These are phyloP conservation scores for Penicillium sp. DNA, from an alignment of 2,329 filamentous ascomycete genomes.

Conservation along the genomic window DNA sequence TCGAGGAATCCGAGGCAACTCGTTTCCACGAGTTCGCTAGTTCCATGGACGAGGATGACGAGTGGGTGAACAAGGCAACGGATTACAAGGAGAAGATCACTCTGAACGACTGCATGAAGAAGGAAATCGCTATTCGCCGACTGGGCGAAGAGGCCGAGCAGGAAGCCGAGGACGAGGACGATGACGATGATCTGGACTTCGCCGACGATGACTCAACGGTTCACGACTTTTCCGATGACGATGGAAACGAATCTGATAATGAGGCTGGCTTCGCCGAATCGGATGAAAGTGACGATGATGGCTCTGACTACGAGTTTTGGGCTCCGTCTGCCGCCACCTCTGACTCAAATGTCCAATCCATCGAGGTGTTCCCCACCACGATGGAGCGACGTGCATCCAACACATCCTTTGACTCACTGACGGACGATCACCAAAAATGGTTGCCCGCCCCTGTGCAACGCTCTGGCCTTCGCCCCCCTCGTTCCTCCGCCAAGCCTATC, in stretches of 20 bases:
- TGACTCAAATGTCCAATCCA: conserved; percentile 58
- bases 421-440: conserved; percentile 36
- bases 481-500: conserved; percentile 38
- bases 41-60: conserved; percentile 78
- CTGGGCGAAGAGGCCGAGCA: conserved; percentile 89
- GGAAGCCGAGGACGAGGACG: conserved; percentile 79
- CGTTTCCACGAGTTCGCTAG: conserved; percentile 90
- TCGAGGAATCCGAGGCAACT: conserved; percentile 48
- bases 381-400: conserved; percentile 54
- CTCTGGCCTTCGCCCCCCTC: conserved; percentile 37
- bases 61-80: conserved; percentile 80
- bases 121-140: conserved; percentile 85
- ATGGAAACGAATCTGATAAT: conserved; percentile 82
- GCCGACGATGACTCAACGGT: conserved; percentile 67
- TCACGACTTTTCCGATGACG: conserved; percentile 55
- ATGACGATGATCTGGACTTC: conserved; percentile 64
- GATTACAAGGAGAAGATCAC: conserved; percentile 74
- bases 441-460: conserved; percentile 35
- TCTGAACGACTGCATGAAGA: conserved; percentile 83
- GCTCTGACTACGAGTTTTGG: conserved; percentile 69
- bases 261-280: conserved; percentile 72
- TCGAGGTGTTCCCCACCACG: conserved; percentile 52
- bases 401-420: conserved; percentile 59
- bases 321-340: conserved; percentile 52
- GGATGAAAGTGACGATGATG: conserved; percentile 65